Evolutionary conservation across 208 protist species (phyloP).

Genomic region (Trypanosoma mega): DNA sequence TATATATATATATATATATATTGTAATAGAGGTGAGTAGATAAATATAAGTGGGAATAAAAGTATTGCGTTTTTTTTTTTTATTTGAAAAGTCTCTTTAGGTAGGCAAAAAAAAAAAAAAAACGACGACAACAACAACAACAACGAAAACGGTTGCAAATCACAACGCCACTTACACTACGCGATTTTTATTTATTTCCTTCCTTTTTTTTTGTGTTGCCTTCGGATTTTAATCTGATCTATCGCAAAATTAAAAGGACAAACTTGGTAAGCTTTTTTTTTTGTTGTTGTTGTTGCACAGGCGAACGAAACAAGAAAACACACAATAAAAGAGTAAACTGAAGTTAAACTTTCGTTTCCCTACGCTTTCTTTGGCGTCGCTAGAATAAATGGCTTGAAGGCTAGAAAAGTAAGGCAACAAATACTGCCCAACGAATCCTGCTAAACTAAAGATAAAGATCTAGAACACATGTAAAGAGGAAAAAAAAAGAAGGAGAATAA

Average conservation of each 20-base stretch:
- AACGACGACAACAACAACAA: too few relatives aligned
- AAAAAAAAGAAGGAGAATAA: slow-evolving; percentile 14
- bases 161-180: too few relatives aligned
- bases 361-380: background rate
- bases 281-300: background rate
- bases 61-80: too few relatives aligned
- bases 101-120: too few relatives aligned
- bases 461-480: slow-evolving; percentile 11
- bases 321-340: background rate
- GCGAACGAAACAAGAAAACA: background rate
- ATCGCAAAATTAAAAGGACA: background rate
- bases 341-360: background rate
- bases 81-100: too few relatives aligned
- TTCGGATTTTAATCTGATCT: too few relatives aligned
- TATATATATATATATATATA: too few relatives aligned
- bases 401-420: slow-evolving; percentile 1
- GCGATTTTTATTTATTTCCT: too few relatives aligned
- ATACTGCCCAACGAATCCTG: background rate
- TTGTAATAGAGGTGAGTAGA: too few relatives aligned
- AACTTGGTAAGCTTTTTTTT: background rate
- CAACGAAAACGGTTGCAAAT: too few relatives aligned
- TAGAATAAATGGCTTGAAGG: background rate
- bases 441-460: slow-evolving; percentile 2
- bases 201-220: too few relatives aligned
- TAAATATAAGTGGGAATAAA: too few relatives aligned